These are phyloP conservation scores for Erodium trifolium DNA, from an alignment of 441 rosid species.

Conservation along the genomic window DNA sequence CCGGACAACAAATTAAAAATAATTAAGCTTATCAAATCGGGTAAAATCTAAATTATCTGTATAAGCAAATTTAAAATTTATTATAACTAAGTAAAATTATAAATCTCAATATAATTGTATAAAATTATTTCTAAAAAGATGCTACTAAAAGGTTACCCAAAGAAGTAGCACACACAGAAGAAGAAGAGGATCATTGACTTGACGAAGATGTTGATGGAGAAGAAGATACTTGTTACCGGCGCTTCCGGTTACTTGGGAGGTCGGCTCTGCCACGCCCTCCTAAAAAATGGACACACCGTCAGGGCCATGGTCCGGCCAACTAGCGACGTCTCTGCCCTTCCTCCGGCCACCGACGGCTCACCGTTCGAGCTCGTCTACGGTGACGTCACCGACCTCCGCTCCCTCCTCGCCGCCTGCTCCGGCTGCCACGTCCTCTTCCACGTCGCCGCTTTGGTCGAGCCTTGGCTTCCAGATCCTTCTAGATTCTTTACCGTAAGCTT, in stretches of 20 bases:
- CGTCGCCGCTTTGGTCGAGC: conserved; percentile 76
- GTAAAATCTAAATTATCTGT: too few relatives aligned
- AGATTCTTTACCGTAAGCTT: conserved; percentile 49
- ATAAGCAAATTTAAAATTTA: too few relatives aligned
- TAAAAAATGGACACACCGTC: conserved; percentile 47
- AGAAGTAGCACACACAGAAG: too few relatives aligned
- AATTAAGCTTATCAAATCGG: too few relatives aligned
- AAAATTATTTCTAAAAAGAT: too few relatives aligned
- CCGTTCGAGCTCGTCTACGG: conserved; percentile 58
- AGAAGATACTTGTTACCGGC: conserved; percentile 71
- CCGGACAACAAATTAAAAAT: too few relatives aligned
- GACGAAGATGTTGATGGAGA: conserved; percentile 11
- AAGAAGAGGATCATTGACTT: not conserved
- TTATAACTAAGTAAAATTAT: too few relatives aligned
- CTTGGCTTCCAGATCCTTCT: conserved; percentile 85
- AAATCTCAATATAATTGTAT: too few relatives aligned
- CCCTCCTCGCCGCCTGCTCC: conserved; percentile 53
- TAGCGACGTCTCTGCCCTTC: conserved; percentile 60
- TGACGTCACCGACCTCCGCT: conserved; percentile 60
- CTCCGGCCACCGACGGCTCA: conserved; percentile 24
- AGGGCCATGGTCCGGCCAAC: conserved; percentile 80
- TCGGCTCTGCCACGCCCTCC: conserved; percentile 60
- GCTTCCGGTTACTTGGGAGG: conserved; percentile 85
- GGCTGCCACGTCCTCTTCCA: conserved; percentile 72
- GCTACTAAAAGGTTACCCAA: too few relatives aligned